These are phyloP conservation scores for Globisporangium carolinianum DNA, from an alignment of 352 stramenopile genomes.

Conservation along the genomic window DNA sequence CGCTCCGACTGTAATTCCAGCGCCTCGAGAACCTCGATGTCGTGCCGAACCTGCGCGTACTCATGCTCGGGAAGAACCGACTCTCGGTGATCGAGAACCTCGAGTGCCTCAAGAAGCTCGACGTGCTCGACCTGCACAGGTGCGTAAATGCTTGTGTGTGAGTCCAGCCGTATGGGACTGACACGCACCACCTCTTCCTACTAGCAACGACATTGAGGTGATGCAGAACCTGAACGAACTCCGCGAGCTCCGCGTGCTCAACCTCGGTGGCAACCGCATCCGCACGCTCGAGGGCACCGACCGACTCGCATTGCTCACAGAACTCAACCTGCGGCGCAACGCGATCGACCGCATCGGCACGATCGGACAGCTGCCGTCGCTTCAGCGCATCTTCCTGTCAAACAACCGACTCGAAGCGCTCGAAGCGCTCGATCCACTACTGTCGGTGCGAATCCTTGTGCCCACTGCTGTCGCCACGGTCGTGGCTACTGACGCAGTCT, in stretches of 20 bases:
- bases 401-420: conserved; percentile 85
- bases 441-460: conserved; percentile 25
- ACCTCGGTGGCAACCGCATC: conserved; percentile 85
- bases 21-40: conserved; percentile 71
- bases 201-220: conserved; percentile 81
- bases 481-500: not conserved
- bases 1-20: conserved; percentile 12
- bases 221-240: conserved; percentile 87
- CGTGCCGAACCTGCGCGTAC: conserved; percentile 81
- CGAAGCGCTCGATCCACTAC: conserved; percentile 63
- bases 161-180: not conserved
- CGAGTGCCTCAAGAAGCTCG: conserved; percentile 79
- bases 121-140: conserved; percentile 90
- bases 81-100: conserved; percentile 82
- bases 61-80: conserved; percentile 91
- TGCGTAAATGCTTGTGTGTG: conserved; percentile 7
- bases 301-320: conserved; percentile 73
- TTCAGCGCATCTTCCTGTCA: conserved; percentile 87
- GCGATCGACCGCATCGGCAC: conserved; percentile 44
- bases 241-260: conserved; percentile 85
- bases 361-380: conserved; percentile 61
- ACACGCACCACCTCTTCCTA: not conserved
- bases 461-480: not conserved
- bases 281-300: conserved; percentile 70
- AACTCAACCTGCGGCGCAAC: conserved; percentile 88